Evolutionary conservation across 768 basidiomycete genomes (phyloP).

Genomic region (Gelatoporia subvermispora): DNA sequence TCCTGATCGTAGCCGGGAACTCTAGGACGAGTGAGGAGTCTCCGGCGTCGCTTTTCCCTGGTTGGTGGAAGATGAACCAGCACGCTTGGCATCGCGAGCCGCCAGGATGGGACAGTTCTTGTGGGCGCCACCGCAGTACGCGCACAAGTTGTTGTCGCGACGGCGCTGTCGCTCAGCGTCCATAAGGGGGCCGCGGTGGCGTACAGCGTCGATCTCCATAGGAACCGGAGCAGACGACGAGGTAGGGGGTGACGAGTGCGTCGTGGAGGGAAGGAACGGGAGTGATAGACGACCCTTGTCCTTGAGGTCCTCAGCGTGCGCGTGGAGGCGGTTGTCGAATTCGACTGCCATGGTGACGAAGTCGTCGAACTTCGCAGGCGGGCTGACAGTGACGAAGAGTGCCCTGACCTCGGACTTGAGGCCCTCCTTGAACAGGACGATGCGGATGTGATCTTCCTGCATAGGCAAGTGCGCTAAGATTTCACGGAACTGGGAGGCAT

Average conservation of each 20-base stretch:
- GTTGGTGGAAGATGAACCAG: neutral
- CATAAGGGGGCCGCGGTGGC: constrained; percentile 21
- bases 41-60: constrained; percentile 20
- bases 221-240: constrained; percentile 5
- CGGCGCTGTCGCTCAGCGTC: constrained; percentile 19
- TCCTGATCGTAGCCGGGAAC: constrained; percentile 11
- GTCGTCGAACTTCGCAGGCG: constrained; percentile 3
- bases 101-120: constrained; percentile 11
- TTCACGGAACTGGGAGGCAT: neutral
- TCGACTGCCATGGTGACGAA: neutral
- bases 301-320: neutral
- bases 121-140: constrained; percentile 28
- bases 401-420: neutral
- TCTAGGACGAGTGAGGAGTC: constrained; percentile 10
- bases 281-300: neutral
- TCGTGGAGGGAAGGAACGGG: too few species aligned
- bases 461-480: neutral
- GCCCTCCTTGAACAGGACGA: neutral
- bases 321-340: constrained; percentile 5
- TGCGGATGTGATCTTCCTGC: neutral
- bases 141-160: constrained; percentile 23
- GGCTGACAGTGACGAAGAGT: neutral
- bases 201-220: constrained; percentile 16
- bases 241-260: neutral
- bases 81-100: neutral